Percentiles rank a stretch among this genome's conserved stretches.
Conservation (phyloP, 805 yeast genomes). For the Schwanniomyces pseudopolymorphus region DNA sequence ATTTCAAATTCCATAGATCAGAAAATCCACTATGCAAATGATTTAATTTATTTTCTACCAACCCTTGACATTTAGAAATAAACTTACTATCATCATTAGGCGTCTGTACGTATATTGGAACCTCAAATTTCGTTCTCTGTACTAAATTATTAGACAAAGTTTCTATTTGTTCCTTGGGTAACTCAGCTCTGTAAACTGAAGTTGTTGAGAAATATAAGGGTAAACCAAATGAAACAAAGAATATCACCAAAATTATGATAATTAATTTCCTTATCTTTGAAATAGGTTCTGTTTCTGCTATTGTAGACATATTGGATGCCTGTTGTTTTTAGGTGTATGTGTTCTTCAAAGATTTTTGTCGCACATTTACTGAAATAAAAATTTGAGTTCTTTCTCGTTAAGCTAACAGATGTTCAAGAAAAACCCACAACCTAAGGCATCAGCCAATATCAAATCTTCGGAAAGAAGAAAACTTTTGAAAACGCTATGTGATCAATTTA, state of each 20-base stretch:
- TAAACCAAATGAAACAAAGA: constrained; percentile 38
- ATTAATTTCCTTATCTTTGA: constrained; percentile 10
- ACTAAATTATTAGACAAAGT: constrained; percentile 24
- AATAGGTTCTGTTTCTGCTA: neutral
- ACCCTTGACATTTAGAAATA: constrained; percentile 31
- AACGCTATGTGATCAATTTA: constrained; percentile 42
- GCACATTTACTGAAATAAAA: neutral
- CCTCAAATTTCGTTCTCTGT: constrained; percentile 23
- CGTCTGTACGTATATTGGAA: constrained; percentile 46
- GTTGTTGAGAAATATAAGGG: constrained; percentile 67
- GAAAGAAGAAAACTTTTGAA: constrained; percentile 62
- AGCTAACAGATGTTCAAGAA: constrained; percentile 49
- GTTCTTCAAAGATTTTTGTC: neutral
- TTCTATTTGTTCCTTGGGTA: constrained; percentile 50
- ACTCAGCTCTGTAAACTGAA: constrained; percentile 57
- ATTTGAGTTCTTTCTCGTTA: neutral
- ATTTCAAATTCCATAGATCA: constrained; percentile 29
- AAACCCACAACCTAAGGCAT: constrained; percentile 62
- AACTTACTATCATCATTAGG: constrained; percentile 28
- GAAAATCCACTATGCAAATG: constrained; percentile 19
- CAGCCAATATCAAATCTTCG: constrained; percentile 77
- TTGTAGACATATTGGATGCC: neutral
- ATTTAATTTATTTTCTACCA: constrained; percentile 30
- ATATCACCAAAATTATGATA: constrained; percentile 11
- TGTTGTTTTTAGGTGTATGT: neutral